phyloP scores from a whole-genome alignment of 2,329 filamentous ascomycete genomes.

The Aspergillus caelatus region DNA sequence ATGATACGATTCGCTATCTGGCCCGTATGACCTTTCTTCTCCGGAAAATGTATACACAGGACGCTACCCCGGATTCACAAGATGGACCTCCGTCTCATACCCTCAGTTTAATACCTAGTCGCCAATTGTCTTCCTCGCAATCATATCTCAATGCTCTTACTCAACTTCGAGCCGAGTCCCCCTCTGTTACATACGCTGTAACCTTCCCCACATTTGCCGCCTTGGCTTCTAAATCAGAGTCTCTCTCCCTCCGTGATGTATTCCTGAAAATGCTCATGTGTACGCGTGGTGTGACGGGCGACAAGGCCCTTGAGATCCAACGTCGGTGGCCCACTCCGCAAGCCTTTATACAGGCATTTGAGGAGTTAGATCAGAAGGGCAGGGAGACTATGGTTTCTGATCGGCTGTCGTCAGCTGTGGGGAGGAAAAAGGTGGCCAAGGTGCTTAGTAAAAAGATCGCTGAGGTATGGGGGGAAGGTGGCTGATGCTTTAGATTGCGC shows the following conservation, averaged over 20 bases:
- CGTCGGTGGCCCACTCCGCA: conserved; percentile 75
- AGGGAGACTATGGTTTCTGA: conserved; percentile 64
- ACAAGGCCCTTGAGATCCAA: conserved; percentile 79
- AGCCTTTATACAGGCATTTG: conserved; percentile 71
- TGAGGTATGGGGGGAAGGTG: conserved; percentile 65
- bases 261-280: conserved; percentile 88
- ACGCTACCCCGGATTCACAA: conserved; percentile 7
- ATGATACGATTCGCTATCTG: conserved; percentile 77
- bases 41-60: conserved; percentile 59
- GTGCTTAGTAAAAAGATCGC: conserved; percentile 69
- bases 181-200: conserved; percentile 57
- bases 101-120: conserved; percentile 67
- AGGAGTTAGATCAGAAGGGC: conserved; percentile 55
- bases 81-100: conserved; percentile 25
- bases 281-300: conserved; percentile 71
- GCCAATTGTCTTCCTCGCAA: conserved; percentile 57
- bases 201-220: conserved; percentile 73
- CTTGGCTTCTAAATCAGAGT: conserved; percentile 74
- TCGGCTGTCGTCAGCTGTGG: conserved; percentile 60
- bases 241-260: conserved; percentile 72
- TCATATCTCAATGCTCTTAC: conserved; percentile 68
- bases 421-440: conserved; percentile 69
- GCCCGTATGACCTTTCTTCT: conserved; percentile 71
- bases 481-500: conserved; percentile 10
- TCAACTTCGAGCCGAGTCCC: conserved; percentile 59